phyloP scores from a whole-genome alignment of 805 yeast genomes.

The Naumovozyma castellii region DNA sequence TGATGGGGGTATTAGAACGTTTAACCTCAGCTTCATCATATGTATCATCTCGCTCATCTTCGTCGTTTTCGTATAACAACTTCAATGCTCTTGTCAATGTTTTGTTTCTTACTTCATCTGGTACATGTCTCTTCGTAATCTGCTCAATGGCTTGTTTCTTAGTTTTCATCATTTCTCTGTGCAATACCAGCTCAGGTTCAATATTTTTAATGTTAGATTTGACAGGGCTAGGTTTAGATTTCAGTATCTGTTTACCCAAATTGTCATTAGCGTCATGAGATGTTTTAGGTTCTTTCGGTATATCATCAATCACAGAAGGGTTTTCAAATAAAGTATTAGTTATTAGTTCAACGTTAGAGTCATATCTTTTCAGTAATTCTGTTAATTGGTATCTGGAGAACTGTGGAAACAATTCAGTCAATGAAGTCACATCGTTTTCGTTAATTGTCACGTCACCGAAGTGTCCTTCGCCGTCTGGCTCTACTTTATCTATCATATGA shows the following conservation, averaged over 20 bases:
- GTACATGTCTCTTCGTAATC: constrained; percentile 23
- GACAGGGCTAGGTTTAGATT: background rate
- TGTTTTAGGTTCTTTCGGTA: constrained; percentile 11
- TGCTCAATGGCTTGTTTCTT: constrained; percentile 10
- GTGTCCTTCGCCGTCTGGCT: constrained; percentile 1
- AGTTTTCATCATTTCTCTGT: background rate
- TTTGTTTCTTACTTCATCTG: constrained; percentile 44
- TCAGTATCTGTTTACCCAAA: constrained; percentile 12
- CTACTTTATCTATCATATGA: background rate
- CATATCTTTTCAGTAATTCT: constrained; percentile 39
- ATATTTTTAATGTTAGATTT: background rate
- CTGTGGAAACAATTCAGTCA: constrained; percentile 60
- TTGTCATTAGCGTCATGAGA: constrained; percentile 3
- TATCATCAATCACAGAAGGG: constrained; percentile 36
- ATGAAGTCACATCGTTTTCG: constrained; percentile 33
- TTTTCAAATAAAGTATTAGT: constrained; percentile 55
- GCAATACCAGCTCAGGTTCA: constrained; percentile 4
- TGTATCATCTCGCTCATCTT: constrained; percentile 80
- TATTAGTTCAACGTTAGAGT: constrained; percentile 45
- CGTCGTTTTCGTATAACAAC: constrained; percentile 62
- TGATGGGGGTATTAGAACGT: constrained; percentile 13
- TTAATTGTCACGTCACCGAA: too few species aligned
- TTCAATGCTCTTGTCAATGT: constrained; percentile 53
- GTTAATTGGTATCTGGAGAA: constrained; percentile 39
- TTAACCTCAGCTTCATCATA: constrained; percentile 42